Base-by-base conservation (phyloP, 2,329 filamentous ascomycete species). In the Colletotrichum zoysiae region DNA sequence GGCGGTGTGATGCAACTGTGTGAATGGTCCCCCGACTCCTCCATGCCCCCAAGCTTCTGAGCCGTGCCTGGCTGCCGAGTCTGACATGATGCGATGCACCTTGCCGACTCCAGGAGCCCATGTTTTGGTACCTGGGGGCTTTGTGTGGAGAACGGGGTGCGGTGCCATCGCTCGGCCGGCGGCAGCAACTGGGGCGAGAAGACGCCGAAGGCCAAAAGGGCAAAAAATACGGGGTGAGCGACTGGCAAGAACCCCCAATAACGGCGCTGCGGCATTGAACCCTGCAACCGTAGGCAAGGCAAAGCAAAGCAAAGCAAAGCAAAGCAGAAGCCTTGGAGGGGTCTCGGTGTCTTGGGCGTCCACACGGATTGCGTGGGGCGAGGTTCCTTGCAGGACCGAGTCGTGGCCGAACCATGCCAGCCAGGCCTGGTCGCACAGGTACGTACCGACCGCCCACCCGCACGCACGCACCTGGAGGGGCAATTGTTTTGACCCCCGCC, bases 401-500 rank as follows among this genome's bases (percentile, higher is more conserved):
- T 71, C 60, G 68, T 65, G 59, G n/a, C 23, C 55, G 44, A 64
- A 56, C 60, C 59, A 55, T 55, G 48, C 56, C 69, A 69, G 59
- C 64, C 68, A 50, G 48, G 53, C 50, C 26, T 48, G 56, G 50
- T 30, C 56, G 35, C 53, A 40, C 55, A 59, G 69, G 59, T 71
- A 71, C 69, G 69, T 71, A 69, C 59, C 48, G 35, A 35, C 55
- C 23, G 3, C 56, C 50, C 55, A 40, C 40, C 64, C 61, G 59
- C 69, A 50, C 61, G 59, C 69, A 50, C 61, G 59, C 69, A 50
- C 65, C 51, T 68, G 69, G 65, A 68, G 69, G 69, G 55, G 60
- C 56, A 65, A 59, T 40, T 69, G 70, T 44, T 72, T 72, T 57
- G 69, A 51, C 65, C 69, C 62, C 59, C 69, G 63, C 69, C 71